Base-by-base conservation (phyloP, 1,139 yeast genomes). In the Kodamaea sp. region DNA sequence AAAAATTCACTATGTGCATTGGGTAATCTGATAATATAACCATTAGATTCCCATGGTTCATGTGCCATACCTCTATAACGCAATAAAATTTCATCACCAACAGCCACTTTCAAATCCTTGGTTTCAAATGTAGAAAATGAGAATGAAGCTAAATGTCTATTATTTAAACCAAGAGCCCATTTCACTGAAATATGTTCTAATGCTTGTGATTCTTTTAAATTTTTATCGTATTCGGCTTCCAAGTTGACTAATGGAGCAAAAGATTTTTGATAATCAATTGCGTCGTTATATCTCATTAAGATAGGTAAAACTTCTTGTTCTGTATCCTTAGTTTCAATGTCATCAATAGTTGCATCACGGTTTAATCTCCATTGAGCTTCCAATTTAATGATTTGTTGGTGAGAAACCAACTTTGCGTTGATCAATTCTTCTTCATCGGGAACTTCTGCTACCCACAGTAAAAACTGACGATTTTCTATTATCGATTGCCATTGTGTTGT, bases 401-500 rank as follows among this genome's bases (percentile, higher is more conserved):
- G 77, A 0, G 83, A 68, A 29, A 86, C 73, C 27, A 70, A 58
- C 32, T 76, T 70, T 1, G 89, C 73, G 37, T 67, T 67, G 26
- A 79, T 55, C 42, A 73, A 62, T 38, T 83, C 87, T 37, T 79
- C 87, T 41, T 82, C 89, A 2, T 71, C 55, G 1, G 95, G 95
- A 4, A 48, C 48, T 1, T 79, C 67, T 0, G 88, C 92, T 15
- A 90, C 77, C 97, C 97, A 90, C 1, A 87, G 68, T 42, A 89
- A 67, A 48, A 90, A 78, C 46, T 79, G 81, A 30, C 95, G 71
- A 48, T 87, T 84, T 46, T 84, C 94, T 42, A 90, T 86, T 42
- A 90, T 65, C 0, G 96, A 78, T 53, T 84, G 89, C 97, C 97
- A 90, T 46, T 84, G 85, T 29, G 74, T 75, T 1, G 94, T 82